Conservation (phyloP, 495 filamentous ascomycete genomes). For the Thermothielavioides terrestris region DNA sequence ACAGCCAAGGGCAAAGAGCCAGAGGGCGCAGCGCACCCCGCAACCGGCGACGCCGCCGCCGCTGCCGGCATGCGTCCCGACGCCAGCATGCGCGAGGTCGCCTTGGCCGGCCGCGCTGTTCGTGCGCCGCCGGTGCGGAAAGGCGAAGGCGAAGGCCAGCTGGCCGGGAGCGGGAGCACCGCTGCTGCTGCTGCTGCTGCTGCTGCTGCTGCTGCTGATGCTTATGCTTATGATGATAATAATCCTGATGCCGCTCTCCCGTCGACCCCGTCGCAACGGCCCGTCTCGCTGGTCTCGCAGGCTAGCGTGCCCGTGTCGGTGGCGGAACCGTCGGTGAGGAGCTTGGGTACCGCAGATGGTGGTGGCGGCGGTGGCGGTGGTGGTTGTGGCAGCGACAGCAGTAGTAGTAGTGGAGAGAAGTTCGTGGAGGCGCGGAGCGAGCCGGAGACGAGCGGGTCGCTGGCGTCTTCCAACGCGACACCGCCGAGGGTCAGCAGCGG, state of each 20-base stretch:
- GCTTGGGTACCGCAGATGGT: neutral
- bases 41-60: neutral
- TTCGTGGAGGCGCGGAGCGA: slow-evolving; percentile 19
- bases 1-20: slow-evolving; percentile 26
- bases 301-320: neutral
- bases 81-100: slow-evolving; percentile 41
- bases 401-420: slow-evolving; percentile 9
- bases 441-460: slow-evolving; percentile 1
- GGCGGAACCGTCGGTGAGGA: slow-evolving; percentile 2
- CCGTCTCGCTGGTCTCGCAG: slow-evolving; percentile 3
- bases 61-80: neutral
- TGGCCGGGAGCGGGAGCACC: slow-evolving; percentile 9
- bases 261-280: too few species aligned
- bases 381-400: slow-evolving; percentile 9
- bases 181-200: neutral
- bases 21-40: slow-evolving; percentile 22
- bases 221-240: too few species aligned
- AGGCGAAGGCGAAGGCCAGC: slow-evolving; percentile 1
- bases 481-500: slow-evolving; percentile 15
- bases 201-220: too few species aligned
- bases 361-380: neutral
- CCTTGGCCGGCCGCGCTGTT: slow-evolving; percentile 35
- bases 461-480: slow-evolving; percentile 9
- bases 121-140: too few species aligned
- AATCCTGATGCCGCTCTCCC: too few species aligned